Base-by-base conservation (phyloP, 1,139 yeast genomes). In the Yamadazyma dendronema region DNA sequence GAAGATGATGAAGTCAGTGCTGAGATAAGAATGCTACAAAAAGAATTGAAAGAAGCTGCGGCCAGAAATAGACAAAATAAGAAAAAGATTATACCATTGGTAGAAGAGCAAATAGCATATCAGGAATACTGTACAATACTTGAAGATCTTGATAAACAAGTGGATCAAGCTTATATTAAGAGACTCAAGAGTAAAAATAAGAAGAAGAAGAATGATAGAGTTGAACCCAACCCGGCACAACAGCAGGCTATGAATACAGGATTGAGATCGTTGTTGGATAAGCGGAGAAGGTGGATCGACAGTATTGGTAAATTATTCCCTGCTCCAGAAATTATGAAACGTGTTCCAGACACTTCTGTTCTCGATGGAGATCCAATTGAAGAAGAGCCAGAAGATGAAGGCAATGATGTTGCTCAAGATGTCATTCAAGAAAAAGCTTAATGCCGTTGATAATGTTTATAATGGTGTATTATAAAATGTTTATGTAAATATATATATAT, bases 1-100 rank as follows among this genome's bases (percentile, higher is more conserved):
- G 97, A 94, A 57, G 99, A 94, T 59, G 98, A 94, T 60, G 98
- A 94, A 59, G 80, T 94, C 6, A 84, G 95, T 46, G 81, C 84
- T 0, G 97, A 92, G 53, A 67, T 92, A 44, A 71, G 98, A 43
- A 59, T 63, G 17, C 64, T 90, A 36, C 97, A 94, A 55, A 66
- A 67, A 32, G 81, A 85, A 42, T 66, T 94, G 40, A 77, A 74
- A 43, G 75, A 72, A 21, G 81, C 84, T 0, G 75, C 82, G 3
- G 68, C 66, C 21, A 67, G 78, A 40, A 92, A 94, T 56, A 74
- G 81, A 43, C 77, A 76, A 41, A 72, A 90, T 43, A 86, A 86
- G 55, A 74, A 78, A 46, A 65, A 69, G 31, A 59, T 94, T 35
- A 64, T 82, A 19, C 95, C 96, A 1, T 52, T 84, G 0, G 74